A percentile compares a stretch with the other conserved stretches of the same genome.
phyloP scores from a whole-genome alignment of 192 early-diverging fungal species.

The Mortierella claussenii region DNA sequence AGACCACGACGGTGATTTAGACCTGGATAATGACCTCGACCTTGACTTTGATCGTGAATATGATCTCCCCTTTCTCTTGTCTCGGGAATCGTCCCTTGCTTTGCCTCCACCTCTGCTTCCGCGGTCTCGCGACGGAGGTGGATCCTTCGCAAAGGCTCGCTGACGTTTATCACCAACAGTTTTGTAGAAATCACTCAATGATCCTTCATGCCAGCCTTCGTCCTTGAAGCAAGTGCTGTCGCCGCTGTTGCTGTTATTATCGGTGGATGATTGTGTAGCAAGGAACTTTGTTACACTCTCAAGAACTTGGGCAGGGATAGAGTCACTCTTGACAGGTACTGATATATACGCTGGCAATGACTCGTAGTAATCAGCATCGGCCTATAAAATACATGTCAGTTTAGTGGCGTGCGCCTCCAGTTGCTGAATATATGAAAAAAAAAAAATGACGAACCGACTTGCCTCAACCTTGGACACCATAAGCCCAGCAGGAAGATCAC shows the following conservation, averaged over 20 bases:
- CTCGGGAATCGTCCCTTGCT: not conserved
- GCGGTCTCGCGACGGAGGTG: not conserved
- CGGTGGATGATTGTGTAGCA: not conserved
- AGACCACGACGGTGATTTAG: slow-evolving; percentile 8
- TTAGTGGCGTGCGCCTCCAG: not conserved
- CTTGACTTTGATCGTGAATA: slow-evolving; percentile 20
- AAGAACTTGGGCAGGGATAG: not conserved
- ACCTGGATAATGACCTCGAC: not conserved
- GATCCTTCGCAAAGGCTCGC: slow-evolving; percentile 10
- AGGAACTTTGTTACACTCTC: slow-evolving; percentile 16
- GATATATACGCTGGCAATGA: slow-evolving; percentile 26
- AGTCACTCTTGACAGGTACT: slow-evolving; percentile 11
- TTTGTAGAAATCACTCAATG: slow-evolving; percentile 13
- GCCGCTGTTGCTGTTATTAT: not conserved
- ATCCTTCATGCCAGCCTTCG: slow-evolving; percentile 38
- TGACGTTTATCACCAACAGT: slow-evolving; percentile 6
- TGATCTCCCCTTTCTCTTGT: not conserved
- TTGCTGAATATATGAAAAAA: not conserved
- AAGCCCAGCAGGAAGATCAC: slow-evolving; percentile 27
- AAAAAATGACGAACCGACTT: slow-evolving; percentile 3
- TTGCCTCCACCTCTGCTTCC: not conserved
- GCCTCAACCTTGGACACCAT: slow-evolving; percentile 49
- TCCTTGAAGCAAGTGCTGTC: not conserved
- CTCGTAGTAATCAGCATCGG: slow-evolving; percentile 34
- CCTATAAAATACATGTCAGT: not conserved